Evolutionary conservation across 2,329 filamentous ascomycete genomes (phyloP), one percentile per base, ranked within the genome.

Genomic region (Trichoderma gracile): DNA sequence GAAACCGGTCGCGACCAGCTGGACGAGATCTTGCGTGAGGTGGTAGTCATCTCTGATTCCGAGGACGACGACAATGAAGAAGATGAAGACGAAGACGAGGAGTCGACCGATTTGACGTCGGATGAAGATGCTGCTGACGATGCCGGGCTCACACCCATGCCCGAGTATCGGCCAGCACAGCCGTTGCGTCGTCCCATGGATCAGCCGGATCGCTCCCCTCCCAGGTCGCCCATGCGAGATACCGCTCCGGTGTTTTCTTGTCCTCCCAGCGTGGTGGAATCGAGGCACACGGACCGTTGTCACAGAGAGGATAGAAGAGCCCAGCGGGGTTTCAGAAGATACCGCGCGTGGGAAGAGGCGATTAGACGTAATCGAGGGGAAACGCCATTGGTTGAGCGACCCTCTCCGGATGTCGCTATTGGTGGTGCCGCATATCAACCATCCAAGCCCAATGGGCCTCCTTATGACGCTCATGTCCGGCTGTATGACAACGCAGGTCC

Each of bases 1-100:
- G 87, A 89, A 73, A 89, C 83, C 19, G 87, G 87, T 27, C 84
- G 86, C 55, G 86, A 89, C 69, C 85, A 89, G 72, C 80, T 89
- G 17, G 86, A 89, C 65, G 86, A 89, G 71, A 88, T 89, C 64
- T 78, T 89, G 40, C 81, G 85, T 57, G 87, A 89, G 73, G 85
- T 89, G 12, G 84, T 89, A 60, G 83, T 89, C 70, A 87, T 89
- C 50, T 86, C 85, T n/a, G 84, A 86, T 69, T 81, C 81, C 5
- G 84, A 86, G 70, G 81, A 73, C 12, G 78, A 76, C 6, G 75
- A 77, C 17, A 84, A 73, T 9, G 78, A 76, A 5, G 84, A 86
- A 70, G 81, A 78, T 46, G 80, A 79, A 3, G 81, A 78, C 47
- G 80, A 79, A 3, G 78, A 76, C 8, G 74, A 77, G 17, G 77